Evolutionary conservation across 768 basidiomycete species (phyloP).

Genomic region (Agrocybe praecox): DNA sequence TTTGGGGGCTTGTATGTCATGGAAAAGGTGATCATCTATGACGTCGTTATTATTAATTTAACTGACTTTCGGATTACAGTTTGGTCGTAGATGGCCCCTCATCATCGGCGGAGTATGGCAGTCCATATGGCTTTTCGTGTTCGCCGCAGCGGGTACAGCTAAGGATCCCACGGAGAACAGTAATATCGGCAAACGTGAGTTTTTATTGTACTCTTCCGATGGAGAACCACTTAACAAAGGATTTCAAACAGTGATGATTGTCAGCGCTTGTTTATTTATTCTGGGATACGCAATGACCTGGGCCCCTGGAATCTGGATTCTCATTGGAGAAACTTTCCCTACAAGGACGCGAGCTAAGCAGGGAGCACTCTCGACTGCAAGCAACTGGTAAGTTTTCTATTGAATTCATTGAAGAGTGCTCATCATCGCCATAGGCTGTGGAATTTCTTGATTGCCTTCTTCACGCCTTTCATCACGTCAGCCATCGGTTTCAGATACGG

Average conservation of each 20-base stretch:
- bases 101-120: constrained; percentile 76
- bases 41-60: too few relatives aligned
- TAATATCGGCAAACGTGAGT: constrained; percentile 55
- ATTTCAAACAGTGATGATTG: constrained; percentile 52
- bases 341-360: constrained; percentile 74
- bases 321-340: constrained; percentile 78
- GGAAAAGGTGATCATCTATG: constrained; percentile 62
- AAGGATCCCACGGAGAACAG: constrained; percentile 50
- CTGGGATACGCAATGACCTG: constrained; percentile 72
- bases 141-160: constrained; percentile 71
- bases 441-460: constrained; percentile 77
- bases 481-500: constrained; percentile 66
- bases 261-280: constrained; percentile 72
- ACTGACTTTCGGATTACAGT: constrained; percentile 32
- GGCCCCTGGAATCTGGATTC: constrained; percentile 79
- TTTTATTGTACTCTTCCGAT: not conserved
- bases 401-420: not conserved
- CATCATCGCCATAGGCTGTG: constrained; percentile 39
- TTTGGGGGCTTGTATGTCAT: constrained; percentile 76
- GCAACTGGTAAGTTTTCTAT: constrained; percentile 47
- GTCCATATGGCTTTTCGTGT: constrained; percentile 69
- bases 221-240: constrained; percentile 1
- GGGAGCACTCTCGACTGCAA: constrained; percentile 63
- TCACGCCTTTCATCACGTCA: constrained; percentile 71
- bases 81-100: constrained; percentile 64